Percentiles rank a stretch among this genome's conserved stretches.
Evolutionary conservation across 352 stramenopile genomes (phyloP).

Genomic region (Proteromonas lacertae): DNA sequence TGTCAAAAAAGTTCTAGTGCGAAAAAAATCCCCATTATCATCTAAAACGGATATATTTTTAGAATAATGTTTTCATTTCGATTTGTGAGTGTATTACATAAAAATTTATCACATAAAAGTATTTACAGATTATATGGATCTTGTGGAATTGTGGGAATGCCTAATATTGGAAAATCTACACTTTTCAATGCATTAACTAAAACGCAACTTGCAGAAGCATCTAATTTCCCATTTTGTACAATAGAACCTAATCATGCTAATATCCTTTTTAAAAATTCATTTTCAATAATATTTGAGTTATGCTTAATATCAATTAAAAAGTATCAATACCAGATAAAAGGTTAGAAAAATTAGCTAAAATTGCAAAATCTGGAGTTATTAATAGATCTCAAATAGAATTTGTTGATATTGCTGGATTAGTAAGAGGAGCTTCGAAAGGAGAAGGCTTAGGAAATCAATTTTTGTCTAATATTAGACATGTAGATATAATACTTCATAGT

Average conservation of each 20-base stretch:
- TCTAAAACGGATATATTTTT: too few species aligned
- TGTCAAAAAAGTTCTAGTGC: too few species aligned
- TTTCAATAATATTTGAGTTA: background rate
- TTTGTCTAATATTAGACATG: conserved; percentile 46
- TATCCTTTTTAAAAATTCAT: background rate
- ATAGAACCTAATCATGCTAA: conserved; percentile 6
- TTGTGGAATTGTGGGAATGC: conserved; percentile 95
- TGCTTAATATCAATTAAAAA: conserved; percentile 36
- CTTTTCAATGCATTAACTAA: conserved; percentile 91
- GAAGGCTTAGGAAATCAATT: conserved; percentile 94
- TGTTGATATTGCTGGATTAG: conserved; percentile 54
- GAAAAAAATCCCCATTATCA: too few species aligned
- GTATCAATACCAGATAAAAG: conserved; percentile 25
- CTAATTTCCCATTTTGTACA: conserved; percentile 58
- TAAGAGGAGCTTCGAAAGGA: conserved; percentile 54
- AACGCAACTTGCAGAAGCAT: conserved; percentile 27
- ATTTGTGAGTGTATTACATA: too few species aligned
- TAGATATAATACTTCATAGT: conserved; percentile 46
- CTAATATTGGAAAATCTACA: conserved; percentile 96
- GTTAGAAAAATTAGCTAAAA: conserved; percentile 17
- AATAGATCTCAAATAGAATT: conserved; percentile 26
- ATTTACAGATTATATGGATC: too few species aligned
- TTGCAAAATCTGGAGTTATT: conserved; percentile 32
- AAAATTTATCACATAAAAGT: too few species aligned
- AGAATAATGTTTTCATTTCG: too few species aligned